Evolutionary conservation across 306 rosid genomes (phyloP), one percentile per base, ranked within the genome.

Genomic region (Trifolium repens): DNA sequence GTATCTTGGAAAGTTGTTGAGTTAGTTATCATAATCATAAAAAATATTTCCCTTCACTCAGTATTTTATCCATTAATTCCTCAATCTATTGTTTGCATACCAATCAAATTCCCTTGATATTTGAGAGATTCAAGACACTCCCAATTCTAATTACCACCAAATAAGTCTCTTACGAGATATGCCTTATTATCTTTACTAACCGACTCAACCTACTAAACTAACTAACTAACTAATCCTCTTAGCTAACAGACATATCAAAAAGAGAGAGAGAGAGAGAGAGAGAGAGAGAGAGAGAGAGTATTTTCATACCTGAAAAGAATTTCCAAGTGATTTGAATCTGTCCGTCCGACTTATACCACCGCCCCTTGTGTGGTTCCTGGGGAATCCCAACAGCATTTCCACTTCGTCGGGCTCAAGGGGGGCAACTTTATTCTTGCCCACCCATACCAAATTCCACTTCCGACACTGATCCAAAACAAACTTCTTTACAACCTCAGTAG

Each of bases 361-460:
- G 43, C 99, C 99, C 57, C 99, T 87, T 24, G 99, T 96, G 79
- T 96, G 99, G 85, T 96, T 89, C 85, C 73, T 92, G 11, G 97
- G 98, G 73, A 92, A 96, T 35, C 99, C 99, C 72, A 96, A 67
- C 73, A 96, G 85, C 76, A 84, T 86, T 70, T 96, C 99, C 1
- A 92, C 96, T 78, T 96, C 99, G 59, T 92, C 99, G 2, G 93
- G 89, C 81, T 96, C 99, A 14, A 94, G 85, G 0, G 99, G 99
- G 77, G 99, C 99, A 66, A 89, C 89, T 85, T 94, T 94, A 52
- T 92, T 94, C 82, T 87, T 89, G 60, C 97, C 98, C n/a, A 94
- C 98, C 98, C 98, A 94, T 27, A 94, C 96, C 66, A 94, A 83
- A 80, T 94, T 94, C 98, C 98, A 94, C 73, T 89, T 94, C 63